Evolutionary conservation across 1,284 basidiomycete species (phyloP).

Genomic region (Schizopora paradoxa): DNA sequence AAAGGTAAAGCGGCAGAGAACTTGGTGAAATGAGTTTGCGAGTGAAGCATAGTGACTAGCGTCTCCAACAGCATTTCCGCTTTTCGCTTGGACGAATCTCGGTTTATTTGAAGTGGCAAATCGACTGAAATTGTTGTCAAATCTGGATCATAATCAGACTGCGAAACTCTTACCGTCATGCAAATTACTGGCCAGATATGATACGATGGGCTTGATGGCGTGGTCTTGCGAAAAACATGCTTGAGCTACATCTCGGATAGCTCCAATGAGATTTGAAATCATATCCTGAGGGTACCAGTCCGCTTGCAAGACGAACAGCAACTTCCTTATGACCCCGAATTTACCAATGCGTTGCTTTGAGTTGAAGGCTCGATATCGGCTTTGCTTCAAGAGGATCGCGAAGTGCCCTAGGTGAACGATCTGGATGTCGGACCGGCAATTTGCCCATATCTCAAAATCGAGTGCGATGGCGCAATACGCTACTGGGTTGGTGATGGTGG

Average conservation of each 20-base stretch:
- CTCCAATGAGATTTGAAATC: conserved; percentile 50
- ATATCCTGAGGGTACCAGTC: conserved; percentile 63
- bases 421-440: conserved; percentile 64
- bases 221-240: conserved; percentile 65
- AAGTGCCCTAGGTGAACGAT: conserved; percentile 79
- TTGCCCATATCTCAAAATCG: conserved; percentile 89
- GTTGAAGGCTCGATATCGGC: conserved; percentile 73
- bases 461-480: conserved; percentile 83
- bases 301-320: conserved; percentile 78
- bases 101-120: conserved; percentile 47
- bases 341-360: conserved; percentile 63
- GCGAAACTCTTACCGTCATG: conserved; percentile 51
- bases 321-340: conserved; percentile 65
- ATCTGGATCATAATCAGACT: conserved; percentile 10
- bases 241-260: conserved; percentile 51
- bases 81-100: conserved; percentile 46
- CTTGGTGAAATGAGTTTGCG: conserved; percentile 48
- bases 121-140: conserved; percentile 14
- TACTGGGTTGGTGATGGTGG: conserved; percentile 76
- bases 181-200: conserved; percentile 82
- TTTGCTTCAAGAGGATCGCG: conserved; percentile 61
- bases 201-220: conserved; percentile 78
- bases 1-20: conserved; percentile 67
- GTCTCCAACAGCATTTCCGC: conserved; percentile 58
- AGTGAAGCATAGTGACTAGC: conserved; percentile 52